Base-by-base conservation (phyloP, 176 grass and related monocot species). In the Chloris gayana region DNA sequence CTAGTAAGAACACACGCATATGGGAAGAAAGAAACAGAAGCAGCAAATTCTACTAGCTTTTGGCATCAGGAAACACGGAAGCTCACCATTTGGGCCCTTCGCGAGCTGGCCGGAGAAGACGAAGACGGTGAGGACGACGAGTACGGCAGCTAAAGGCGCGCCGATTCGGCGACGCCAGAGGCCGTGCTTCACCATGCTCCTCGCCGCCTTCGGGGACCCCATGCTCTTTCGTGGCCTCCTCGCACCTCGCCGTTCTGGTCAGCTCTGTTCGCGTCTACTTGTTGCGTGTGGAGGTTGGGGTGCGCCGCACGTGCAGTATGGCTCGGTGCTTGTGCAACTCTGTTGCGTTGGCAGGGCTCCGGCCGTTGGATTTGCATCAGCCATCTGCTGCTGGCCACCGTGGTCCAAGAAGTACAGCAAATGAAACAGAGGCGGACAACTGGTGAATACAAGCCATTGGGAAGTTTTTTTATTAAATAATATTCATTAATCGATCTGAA, bases 161-260 rank as follows among this genome's bases (percentile, higher is more conserved):
- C 78, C 13, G 82, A 85, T 17, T 67, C 58, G 80, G 72, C 72
- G 82, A 53, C 82, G 77, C 65, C 87, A 89, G 77, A 81, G 59
- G 66, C 77, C 37, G 46, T 66, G 87, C 33, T 70, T 47, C 47
- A 45, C 41, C 72, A 14, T 62, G 72, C 72, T 77, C 78, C 7
- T 89, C 56, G 64, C 27, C 35, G 58, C 30, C 82, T 85, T 89
- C 6, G 87, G 82, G 35, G 82, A 89, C 57, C 87, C 82, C 87
- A 89, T 85, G 71, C 64, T 57, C 24, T 25, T 32, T 63, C 33
- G 25, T 37, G 17, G 10, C 10, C 17, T 31, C 38, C 25, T 31
- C 44, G 10, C 38, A 26, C 53, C 26, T 25, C 45, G 19, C 39
- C 27, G 45, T 11, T 33, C 13, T 65, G 30, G 75, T 78, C 60